Conservation (phyloP, 179 eudicot genomes). For the Actinidia arguta region DNA sequence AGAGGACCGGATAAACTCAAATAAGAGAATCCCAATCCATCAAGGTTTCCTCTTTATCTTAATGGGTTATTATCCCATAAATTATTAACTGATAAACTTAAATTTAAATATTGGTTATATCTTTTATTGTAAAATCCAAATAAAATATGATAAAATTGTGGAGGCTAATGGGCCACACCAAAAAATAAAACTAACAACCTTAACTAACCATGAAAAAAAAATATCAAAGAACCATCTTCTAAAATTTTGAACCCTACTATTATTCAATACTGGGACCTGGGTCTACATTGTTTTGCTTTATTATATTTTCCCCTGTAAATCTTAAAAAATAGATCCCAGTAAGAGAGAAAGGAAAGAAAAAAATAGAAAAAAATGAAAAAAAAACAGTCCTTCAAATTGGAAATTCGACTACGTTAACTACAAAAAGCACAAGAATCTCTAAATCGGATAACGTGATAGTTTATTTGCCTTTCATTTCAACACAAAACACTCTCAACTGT, state of each 20-base stretch:
- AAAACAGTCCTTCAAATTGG: background rate
- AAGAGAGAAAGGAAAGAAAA: no score
- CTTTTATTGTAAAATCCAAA: background rate
- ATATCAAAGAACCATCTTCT: background rate
- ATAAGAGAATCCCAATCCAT: no score
- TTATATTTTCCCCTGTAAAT: background rate
- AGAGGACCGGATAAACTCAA: no score
- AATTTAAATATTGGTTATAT: no score
- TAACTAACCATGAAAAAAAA: background rate
- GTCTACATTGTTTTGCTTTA: constrained; percentile 2
- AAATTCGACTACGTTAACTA: background rate
- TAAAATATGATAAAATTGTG: background rate
- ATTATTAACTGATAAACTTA: no score
- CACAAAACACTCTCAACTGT: no score
- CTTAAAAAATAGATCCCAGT: no score
- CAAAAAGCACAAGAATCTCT: background rate
- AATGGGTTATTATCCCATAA: no score
- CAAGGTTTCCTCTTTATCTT: no score
- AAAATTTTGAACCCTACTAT: constrained; percentile 5
- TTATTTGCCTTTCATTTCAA: no score
- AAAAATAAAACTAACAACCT: background rate
- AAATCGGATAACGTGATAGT: background rate
- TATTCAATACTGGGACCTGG: constrained; percentile 5
- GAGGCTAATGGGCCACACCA: background rate
- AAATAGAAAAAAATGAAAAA: background rate